Evolutionary conservation across 208 protist genomes (phyloP).

Genomic region (Leishmania amazonensis): DNA sequence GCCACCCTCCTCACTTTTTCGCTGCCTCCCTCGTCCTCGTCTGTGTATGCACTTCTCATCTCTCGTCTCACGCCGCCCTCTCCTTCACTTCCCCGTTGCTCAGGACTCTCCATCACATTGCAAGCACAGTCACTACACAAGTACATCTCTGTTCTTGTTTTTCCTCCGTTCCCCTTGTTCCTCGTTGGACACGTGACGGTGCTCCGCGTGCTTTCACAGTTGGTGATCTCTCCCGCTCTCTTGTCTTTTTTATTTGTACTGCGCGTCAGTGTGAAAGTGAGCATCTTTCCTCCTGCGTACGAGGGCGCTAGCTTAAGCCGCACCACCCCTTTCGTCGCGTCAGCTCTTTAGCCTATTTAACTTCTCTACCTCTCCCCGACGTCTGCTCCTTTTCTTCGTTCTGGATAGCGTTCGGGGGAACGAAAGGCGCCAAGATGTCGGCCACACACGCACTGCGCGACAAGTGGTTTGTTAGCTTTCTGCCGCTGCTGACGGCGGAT

Average conservation of each 20-base stretch:
- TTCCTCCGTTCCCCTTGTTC: background rate
- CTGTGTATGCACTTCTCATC: background rate
- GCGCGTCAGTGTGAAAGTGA: too few species aligned
- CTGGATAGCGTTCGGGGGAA: background rate
- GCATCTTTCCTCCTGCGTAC: background rate
- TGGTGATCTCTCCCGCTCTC: background rate
- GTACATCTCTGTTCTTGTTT: constrained; percentile 13
- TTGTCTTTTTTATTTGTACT: background rate
- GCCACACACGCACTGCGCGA: constrained; percentile 73
- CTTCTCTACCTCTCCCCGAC: background rate
- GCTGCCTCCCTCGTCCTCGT: background rate
- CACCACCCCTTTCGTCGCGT: background rate
- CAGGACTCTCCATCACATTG: background rate
- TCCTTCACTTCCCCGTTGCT: background rate
- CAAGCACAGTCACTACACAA: background rate
- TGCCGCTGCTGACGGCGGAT: constrained; percentile 73
- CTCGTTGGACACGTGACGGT: constrained; percentile 2
- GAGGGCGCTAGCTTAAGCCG: background rate
- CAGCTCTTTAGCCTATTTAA: background rate
- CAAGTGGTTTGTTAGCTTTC: constrained; percentile 86
- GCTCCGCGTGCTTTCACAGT: background rate
- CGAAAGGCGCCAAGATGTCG: constrained; percentile 17
- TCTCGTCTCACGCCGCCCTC: background rate
- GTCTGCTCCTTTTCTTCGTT: background rate
- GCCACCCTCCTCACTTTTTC: background rate